Conservation (phyloP, 208 protist species). For the Angomonas deanei region DNA sequence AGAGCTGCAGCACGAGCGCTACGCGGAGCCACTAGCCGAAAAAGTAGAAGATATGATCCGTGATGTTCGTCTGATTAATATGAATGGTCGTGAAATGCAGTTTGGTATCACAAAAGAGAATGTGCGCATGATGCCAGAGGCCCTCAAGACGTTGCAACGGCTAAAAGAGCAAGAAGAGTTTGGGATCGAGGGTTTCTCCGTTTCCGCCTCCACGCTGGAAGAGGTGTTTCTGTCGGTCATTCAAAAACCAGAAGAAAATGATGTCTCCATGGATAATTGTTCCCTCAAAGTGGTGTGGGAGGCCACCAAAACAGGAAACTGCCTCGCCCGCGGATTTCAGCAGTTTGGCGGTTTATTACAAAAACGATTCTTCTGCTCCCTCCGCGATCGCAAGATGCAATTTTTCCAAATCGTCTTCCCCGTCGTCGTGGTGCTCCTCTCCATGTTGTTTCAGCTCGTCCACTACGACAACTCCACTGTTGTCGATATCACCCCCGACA, state of each 20-base stretch:
- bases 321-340: neutral
- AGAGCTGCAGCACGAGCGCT: conserved; percentile 10
- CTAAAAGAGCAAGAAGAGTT: conserved; percentile 10
- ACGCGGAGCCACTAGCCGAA: neutral
- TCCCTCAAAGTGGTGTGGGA: neutral
- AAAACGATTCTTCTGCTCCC: conserved; percentile 55
- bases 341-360: conserved; percentile 42
- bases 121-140: conserved; percentile 19
- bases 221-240: conserved; percentile 67
- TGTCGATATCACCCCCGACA: conserved; percentile 1
- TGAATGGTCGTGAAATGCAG: conserved; percentile 31
- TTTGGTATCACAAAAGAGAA: conserved; percentile 30
- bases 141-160: conserved; percentile 35
- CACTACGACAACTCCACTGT: conserved; percentile 1
- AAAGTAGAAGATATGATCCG: neutral
- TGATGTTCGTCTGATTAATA: neutral
- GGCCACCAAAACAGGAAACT: neutral
- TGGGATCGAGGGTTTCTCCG: conserved; percentile 38
- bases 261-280: neutral
- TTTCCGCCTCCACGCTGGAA: conserved; percentile 68
- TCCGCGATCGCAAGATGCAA: conserved; percentile 53
- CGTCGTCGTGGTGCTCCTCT: conserved; percentile 51
- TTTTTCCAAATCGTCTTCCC: conserved; percentile 69
- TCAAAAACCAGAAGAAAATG: conserved; percentile 8
- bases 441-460: conserved; percentile 51